phyloP scores from a whole-genome alignment of 2,329 filamentous ascomycete species.

The Ceratocystis cubensis region DNA sequence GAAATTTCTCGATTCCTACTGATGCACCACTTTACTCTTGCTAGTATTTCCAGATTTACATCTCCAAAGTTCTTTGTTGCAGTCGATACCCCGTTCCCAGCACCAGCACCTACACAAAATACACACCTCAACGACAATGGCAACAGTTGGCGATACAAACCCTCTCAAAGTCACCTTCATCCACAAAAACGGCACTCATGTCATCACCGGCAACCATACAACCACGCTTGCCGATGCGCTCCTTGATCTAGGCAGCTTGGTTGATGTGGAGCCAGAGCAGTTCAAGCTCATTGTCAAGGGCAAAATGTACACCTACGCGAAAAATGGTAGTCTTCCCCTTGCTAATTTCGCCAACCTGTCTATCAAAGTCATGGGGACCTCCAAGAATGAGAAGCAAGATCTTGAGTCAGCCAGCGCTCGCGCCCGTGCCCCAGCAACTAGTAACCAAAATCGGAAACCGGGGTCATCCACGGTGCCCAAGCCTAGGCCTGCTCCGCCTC shows the following conservation, averaged over 20 bases:
- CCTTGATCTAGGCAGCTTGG: neutral
- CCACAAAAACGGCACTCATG: neutral
- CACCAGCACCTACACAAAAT: neutral
- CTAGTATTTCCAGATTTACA: too few species aligned
- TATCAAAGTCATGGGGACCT: neutral
- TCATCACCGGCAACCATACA: neutral
- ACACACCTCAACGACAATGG: neutral
- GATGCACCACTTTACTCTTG: too few species aligned
- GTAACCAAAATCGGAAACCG: neutral
- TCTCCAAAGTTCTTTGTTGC: too few species aligned
- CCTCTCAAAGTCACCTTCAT: neutral
- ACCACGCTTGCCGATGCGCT: conserved; percentile 1
- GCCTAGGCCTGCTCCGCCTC: neutral
- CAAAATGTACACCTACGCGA: conserved; percentile 2
- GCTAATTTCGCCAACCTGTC: conserved; percentile 3
- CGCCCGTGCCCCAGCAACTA: conserved; percentile 17
- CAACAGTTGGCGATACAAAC: neutral
- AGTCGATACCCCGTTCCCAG: neutral
- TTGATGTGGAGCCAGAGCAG: conserved; percentile 5
- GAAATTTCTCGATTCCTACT: too few species aligned
- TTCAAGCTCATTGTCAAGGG: conserved; percentile 12
- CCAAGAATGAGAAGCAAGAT: conserved; percentile 25
- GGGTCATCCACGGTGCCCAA: conserved; percentile 26
- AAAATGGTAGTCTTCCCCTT: conserved; percentile 2
- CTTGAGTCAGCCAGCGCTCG: conserved; percentile 27